Conservation (phyloP, 805 yeast species). For the Yamadazyma phyllophila region DNA sequence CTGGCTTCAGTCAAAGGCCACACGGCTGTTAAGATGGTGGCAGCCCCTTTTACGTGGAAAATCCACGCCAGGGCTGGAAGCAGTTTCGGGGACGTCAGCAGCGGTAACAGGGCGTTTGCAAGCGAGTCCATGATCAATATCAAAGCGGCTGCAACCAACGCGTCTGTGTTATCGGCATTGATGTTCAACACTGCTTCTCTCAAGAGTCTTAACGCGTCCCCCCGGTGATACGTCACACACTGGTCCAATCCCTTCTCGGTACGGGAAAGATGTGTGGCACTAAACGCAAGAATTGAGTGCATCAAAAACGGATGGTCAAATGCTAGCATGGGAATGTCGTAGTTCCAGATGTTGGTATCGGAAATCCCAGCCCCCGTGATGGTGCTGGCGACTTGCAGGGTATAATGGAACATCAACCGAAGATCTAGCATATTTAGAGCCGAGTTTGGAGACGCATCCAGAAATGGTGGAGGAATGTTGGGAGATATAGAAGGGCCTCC, state of each 20-base stretch:
- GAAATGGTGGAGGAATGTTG: slow-evolving; percentile 13
- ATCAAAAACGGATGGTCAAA: slow-evolving; percentile 84
- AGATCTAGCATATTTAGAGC: slow-evolving; percentile 69
- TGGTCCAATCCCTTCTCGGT: slow-evolving; percentile 74
- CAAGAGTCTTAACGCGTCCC: slow-evolving; percentile 77
- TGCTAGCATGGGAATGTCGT: slow-evolving; percentile 84
- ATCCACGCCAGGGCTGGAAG: slow-evolving; percentile 95
- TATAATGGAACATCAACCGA: slow-evolving; percentile 82
- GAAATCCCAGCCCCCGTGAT: slow-evolving; percentile 90
- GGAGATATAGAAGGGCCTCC: slow-evolving; percentile 11
- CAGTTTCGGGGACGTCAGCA: slow-evolving; percentile 50
- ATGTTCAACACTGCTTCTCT: slow-evolving; percentile 86
- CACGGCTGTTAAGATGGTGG: slow-evolving; percentile 92
- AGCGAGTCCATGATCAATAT: slow-evolving; percentile 88
- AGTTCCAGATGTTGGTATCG: slow-evolving; percentile 81
- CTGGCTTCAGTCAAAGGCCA: slow-evolving; percentile 69
- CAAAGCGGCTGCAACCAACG: slow-evolving; percentile 87
- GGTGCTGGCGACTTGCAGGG: slow-evolving; percentile 79
- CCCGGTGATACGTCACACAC: slow-evolving; percentile 80
- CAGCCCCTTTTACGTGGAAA: slow-evolving; percentile 95
- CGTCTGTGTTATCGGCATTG: slow-evolving; percentile 83
- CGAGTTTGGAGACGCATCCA: slow-evolving; percentile 12
- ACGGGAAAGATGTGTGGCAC: slow-evolving; percentile 87
- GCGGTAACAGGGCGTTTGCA: slow-evolving; percentile 79
- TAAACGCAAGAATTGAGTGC: slow-evolving; percentile 88